These are phyloP conservation scores for Stemphylium lycopersici DNA, from an alignment of 2,329 filamentous ascomycete species.

Conservation along the genomic window DNA sequence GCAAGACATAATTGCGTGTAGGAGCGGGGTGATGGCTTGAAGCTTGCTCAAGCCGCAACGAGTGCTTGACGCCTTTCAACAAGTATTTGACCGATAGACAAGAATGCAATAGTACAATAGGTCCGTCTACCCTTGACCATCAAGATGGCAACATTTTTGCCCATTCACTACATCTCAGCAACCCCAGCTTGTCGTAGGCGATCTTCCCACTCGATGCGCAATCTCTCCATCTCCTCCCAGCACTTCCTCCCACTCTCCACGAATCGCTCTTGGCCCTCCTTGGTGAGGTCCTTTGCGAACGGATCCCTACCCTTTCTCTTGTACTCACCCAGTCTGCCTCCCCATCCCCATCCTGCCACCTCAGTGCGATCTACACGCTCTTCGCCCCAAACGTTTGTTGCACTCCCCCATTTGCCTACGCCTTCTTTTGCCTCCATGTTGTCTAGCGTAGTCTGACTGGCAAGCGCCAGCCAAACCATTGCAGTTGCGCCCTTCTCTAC, in stretches of 20 bases:
- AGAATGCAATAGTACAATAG: neutral
- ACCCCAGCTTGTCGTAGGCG: slow-evolving; percentile 47
- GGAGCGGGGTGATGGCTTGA: neutral
- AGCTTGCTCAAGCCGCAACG: too few species aligned
- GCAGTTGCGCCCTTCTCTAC: slow-evolving; percentile 78
- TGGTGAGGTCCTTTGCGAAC: slow-evolving; percentile 64
- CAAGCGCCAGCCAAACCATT: slow-evolving; percentile 78
- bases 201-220: slow-evolving; percentile 68
- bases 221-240: slow-evolving; percentile 74
- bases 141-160: neutral
- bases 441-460: slow-evolving; percentile 67
- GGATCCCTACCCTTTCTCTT: slow-evolving; percentile 62
- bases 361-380: slow-evolving; percentile 76
- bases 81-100: too few species aligned
- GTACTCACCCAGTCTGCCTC: slow-evolving; percentile 61
- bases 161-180: slow-evolving; percentile 39
- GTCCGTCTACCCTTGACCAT: neutral
- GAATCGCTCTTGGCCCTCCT: slow-evolving; percentile 66
- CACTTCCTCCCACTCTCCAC: slow-evolving; percentile 64
- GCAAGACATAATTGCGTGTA: neutral
- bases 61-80: too few species aligned
- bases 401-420: slow-evolving; percentile 83
- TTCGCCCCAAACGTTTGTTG: slow-evolving; percentile 64
- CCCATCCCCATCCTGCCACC: slow-evolving; percentile 81
- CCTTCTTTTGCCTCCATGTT: slow-evolving; percentile 57